Evolutionary conservation across 345 rosid genomes (phyloP).

Genomic region (Boechera stricta): DNA sequence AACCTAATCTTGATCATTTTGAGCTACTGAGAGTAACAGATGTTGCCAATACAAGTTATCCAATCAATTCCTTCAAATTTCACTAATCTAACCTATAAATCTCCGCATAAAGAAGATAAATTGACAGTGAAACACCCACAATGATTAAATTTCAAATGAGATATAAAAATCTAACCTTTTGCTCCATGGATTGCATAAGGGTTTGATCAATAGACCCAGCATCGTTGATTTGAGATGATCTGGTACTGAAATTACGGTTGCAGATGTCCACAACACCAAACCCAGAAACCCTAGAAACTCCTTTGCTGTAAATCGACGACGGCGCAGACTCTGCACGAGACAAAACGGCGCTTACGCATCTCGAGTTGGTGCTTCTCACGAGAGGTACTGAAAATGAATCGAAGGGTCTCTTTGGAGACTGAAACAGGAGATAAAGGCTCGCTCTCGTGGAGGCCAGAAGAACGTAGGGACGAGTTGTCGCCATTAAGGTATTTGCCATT

Average conservation of each 20-base stretch:
- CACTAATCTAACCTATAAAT: background rate
- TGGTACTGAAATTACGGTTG: conserved; percentile 50
- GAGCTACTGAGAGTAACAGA: conserved; percentile 10
- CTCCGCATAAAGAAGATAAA: background rate
- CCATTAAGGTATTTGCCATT: conserved; percentile 50
- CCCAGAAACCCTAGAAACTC: conserved; percentile 44
- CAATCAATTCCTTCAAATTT: conserved; percentile 13
- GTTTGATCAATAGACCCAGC: conserved; percentile 87
- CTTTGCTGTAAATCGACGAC: conserved; percentile 32
- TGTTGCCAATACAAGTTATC: background rate
- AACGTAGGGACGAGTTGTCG: conserved; percentile 50
- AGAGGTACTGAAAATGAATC: conserved; percentile 27
- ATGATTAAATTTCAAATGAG: background rate
- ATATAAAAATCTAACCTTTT: conserved; percentile 59
- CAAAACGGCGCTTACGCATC: conserved; percentile 34
- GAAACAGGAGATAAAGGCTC: conserved; percentile 40
- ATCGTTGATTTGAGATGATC: conserved; percentile 75
- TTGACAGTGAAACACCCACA: background rate
- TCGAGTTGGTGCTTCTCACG: conserved; percentile 16
- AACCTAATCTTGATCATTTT: background rate
- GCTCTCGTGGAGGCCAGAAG: conserved; percentile 47
- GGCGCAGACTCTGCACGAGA: conserved; percentile 33
- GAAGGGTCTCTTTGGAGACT: conserved; percentile 39
- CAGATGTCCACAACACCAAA: conserved; percentile 41
- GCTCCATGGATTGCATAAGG: conserved; percentile 91